Percentiles rank a stretch among this genome's conserved stretches.
Conservation (phyloP, 2,329 filamentous ascomycete genomes). For the Tolypocladium nubicola region DNA sequence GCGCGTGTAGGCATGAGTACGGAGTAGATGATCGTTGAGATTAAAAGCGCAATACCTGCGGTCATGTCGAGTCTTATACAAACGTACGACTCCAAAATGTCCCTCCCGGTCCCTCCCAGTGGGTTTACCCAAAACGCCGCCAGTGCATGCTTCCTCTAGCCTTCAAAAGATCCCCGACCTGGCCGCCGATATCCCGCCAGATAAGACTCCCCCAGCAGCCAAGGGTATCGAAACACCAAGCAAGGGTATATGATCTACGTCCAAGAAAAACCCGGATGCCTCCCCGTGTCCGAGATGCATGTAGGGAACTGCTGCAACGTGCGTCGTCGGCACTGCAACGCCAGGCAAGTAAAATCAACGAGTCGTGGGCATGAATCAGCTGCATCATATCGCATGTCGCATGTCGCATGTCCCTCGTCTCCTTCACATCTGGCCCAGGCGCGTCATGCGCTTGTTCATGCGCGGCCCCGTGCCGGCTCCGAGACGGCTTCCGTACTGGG, state of each 20-base stretch:
- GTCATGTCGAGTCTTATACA: neutral
- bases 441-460: slow-evolving; percentile 54
- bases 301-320: neutral
- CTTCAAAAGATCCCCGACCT: neutral
- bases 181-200: neutral
- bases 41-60: neutral
- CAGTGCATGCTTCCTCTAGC: neutral
- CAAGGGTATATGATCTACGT: neutral
- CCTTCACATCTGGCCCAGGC: slow-evolving; percentile 28
- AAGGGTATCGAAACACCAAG: neutral
- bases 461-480: slow-evolving; percentile 20
- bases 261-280: neutral
- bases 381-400: neutral
- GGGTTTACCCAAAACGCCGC: neutral
- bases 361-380: neutral
- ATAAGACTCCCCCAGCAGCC: neutral
- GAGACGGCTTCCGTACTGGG: slow-evolving; percentile 6
- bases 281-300: neutral
- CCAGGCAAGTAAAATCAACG: neutral
- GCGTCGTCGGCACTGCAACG: neutral
- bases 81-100: neutral
- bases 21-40: neutral
- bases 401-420: neutral
- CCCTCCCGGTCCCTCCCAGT: neutral
- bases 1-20: neutral